A percentile compares a stretch with the other conserved stretches of the same genome.
These are phyloP conservation scores for Mycena rebaudengoi DNA, from an alignment of 768 basidiomycete species.

Conservation along the genomic window DNA sequence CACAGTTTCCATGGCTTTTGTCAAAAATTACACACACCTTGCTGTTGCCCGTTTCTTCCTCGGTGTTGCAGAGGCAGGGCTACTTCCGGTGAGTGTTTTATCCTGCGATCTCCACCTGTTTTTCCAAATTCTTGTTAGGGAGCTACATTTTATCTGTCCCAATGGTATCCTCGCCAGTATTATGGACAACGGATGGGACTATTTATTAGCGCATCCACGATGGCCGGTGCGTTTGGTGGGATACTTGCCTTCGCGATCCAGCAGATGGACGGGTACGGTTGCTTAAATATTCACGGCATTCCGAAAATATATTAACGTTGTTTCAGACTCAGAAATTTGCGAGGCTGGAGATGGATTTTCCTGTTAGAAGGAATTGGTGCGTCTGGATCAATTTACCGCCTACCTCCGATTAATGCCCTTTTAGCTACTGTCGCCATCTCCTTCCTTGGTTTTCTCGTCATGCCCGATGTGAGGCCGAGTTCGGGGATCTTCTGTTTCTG, in stretches of 20 bases:
- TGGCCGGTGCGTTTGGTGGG: conserved; percentile 7
- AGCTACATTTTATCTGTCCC: conserved; percentile 11
- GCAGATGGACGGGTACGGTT: conserved; percentile 8
- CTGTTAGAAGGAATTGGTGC: too few relatives aligned
- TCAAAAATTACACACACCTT: not conserved
- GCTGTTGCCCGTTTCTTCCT: conserved; percentile 6
- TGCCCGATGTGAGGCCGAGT: conserved; percentile 5
- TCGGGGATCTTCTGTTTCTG: too few relatives aligned
- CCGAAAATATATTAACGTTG: not conserved
- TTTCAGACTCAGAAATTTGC: not conserved
- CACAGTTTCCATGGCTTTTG: conserved; percentile 12
- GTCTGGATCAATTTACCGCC: too few relatives aligned
- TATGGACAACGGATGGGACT: conserved; percentile 13
- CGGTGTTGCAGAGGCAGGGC: conserved; percentile 1
- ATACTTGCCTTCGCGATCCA: conserved; percentile 1
- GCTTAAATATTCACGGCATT: not conserved
- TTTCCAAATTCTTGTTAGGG: not conserved
- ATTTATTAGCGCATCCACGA: conserved; percentile 9
- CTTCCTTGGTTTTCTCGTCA: not conserved
- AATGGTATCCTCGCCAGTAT: conserved; percentile 6
- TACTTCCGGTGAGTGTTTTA: not conserved
- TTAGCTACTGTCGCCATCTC: conserved; percentile 3
- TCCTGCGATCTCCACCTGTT: not conserved
- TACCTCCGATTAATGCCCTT: not conserved
- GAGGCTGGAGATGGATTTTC: conserved; percentile 13